phyloP scores from a whole-genome alignment of 2,329 filamentous ascomycete genomes.

The Colletotrichum lini region DNA sequence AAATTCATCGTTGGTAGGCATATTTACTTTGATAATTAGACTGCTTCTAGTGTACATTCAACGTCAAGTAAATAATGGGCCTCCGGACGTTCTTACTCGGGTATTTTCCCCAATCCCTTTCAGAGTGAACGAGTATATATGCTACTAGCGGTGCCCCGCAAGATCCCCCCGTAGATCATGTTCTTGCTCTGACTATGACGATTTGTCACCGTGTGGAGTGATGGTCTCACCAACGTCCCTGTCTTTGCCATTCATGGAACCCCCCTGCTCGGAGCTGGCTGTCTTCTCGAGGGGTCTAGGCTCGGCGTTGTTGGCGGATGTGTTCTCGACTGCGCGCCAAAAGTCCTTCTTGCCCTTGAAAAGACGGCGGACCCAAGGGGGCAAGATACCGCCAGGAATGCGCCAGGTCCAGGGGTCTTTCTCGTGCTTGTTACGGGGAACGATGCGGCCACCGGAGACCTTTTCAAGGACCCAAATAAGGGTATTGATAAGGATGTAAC shows the following conservation, averaged over 20 bases:
- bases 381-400: conserved; percentile 81
- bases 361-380: conserved; percentile 79
- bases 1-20: neutral
- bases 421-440: conserved; percentile 80
- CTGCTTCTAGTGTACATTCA: conserved; percentile 11
- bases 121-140: neutral
- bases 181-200: neutral
- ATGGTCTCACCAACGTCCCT: conserved; percentile 40
- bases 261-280: conserved; percentile 40
- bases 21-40: conserved; percentile 15
- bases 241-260: conserved; percentile 35
- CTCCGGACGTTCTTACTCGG: neutral
- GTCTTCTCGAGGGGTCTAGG: conserved; percentile 44
- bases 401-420: conserved; percentile 87
- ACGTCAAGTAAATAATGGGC: conserved; percentile 5
- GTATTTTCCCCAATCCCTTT: conserved; percentile 5
- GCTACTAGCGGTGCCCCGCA: neutral
- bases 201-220: conserved; percentile 23
- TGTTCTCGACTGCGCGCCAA: conserved; percentile 66
- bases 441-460: conserved; percentile 76
- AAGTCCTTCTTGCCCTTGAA: conserved; percentile 79
- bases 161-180: neutral
- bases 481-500: conserved; percentile 83
- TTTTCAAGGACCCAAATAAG: conserved; percentile 78
- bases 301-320: conserved; percentile 41